Percentiles rank a stretch among this genome's conserved stretches.
phyloP scores from a whole-genome alignment of 2,329 filamentous ascomycete species.

The Trichoderma sp. region DNA sequence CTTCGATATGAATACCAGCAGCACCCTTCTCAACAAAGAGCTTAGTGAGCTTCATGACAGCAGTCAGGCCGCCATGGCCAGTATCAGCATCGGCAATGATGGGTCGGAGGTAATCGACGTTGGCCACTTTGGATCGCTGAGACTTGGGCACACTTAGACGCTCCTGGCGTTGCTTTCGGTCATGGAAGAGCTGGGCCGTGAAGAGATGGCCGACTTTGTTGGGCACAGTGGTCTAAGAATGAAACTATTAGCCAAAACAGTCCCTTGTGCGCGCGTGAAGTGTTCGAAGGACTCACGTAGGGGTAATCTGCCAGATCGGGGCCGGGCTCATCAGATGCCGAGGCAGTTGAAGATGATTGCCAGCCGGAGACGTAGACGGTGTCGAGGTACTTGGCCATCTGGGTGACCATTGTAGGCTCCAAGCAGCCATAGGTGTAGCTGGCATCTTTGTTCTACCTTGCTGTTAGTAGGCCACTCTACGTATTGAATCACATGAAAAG shows the following conservation, averaged over 20 bases:
- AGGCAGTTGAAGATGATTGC: slow-evolving; percentile 97
- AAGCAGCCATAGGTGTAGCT: slow-evolving; percentile 97
- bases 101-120: slow-evolving; percentile 90
- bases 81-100: slow-evolving; percentile 98
- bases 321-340: slow-evolving; percentile 90
- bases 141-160: slow-evolving; percentile 75
- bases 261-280: background rate
- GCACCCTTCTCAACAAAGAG: slow-evolving; percentile 96
- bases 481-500: background rate
- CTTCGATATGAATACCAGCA: slow-evolving; percentile 97
- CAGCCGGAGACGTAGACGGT: slow-evolving; percentile 98
- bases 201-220: slow-evolving; percentile 98
- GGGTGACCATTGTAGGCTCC: slow-evolving; percentile 96
- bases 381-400: slow-evolving; percentile 99
- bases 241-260: background rate
- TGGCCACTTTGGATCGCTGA: slow-evolving; percentile 71
- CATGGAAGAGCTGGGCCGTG: slow-evolving; percentile 98
- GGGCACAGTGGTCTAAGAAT: slow-evolving; percentile 81
- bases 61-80: slow-evolving; percentile 95
- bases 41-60: slow-evolving; percentile 99
- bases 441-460: slow-evolving; percentile 71
- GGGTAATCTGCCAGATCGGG: slow-evolving; percentile 98
- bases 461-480: slow-evolving; percentile 8
- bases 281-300: slow-evolving; percentile 59
- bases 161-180: slow-evolving; percentile 97